phyloP scores from a whole-genome alignment of 2,329 filamentous ascomycete species.

The Lasiodiplodia hormozganensis region DNA sequence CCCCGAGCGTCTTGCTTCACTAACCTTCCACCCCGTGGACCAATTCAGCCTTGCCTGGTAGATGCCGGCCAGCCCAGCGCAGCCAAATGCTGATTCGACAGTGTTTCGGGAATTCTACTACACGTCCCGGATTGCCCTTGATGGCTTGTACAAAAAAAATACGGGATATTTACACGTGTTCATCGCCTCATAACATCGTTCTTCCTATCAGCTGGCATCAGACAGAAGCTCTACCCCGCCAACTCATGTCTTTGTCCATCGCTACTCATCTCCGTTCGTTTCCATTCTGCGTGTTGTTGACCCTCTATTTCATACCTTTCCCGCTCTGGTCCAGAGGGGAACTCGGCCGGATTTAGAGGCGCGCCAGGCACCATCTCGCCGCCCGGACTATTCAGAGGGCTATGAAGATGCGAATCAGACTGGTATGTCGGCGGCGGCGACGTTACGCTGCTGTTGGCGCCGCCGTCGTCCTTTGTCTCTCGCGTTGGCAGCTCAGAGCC shows the following conservation, averaged over 20 bases:
- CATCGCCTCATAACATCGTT: not conserved
- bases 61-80: not conserved
- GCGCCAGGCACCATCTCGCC: conserved; percentile 10
- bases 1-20: not conserved
- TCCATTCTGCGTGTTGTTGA: not conserved
- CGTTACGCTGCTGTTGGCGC: not conserved
- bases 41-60: not conserved
- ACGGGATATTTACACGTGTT: not conserved
- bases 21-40: not conserved
- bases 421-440: conserved; percentile 1
- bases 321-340: conserved; percentile 6
- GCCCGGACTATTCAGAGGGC: not conserved
- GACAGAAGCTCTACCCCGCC: not conserved
- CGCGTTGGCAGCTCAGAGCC: not conserved
- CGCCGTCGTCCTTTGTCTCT: conserved; percentile 1
- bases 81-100: not conserved
- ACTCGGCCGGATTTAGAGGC: conserved; percentile 17
- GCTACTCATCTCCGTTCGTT: not conserved
- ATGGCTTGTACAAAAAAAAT: not conserved
- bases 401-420: not conserved
- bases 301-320: conserved; percentile 21
- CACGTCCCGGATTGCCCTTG: not conserved
- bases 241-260: conserved; percentile 19
- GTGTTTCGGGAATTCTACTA: not conserved
- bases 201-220: not conserved